Evolutionary conservation across 1,284 basidiomycete genomes (phyloP), one percentile per base, ranked within the genome.

Genomic region (Heterobasidion irregulare): DNA sequence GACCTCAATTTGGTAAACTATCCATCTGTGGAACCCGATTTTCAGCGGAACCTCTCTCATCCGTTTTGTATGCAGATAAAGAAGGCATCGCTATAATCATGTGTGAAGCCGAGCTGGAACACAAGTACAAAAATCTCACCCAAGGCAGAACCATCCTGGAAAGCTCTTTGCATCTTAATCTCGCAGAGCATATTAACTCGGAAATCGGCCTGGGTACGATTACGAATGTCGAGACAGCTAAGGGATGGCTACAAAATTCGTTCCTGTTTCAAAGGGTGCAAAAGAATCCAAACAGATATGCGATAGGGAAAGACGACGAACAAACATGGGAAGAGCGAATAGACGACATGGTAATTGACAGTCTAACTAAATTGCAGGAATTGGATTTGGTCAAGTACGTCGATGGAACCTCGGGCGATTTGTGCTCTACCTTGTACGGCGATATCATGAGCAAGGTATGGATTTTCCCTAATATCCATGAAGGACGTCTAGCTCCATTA

Each of bases 151-250:
- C 87, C 0, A 71, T 86, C 26, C 75, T 96, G 43, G 94, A 96
- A 69, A 94, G 90, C 66, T 87, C 80, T 59, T 77, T 96, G 34
- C 94, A 97, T 67, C 72, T 75, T 53, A 89, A 91, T 64, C 79
- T 98, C 9, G 75, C 84, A 1, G 94, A 97, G 66, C 92, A 97
- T 66, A 72, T 98, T 63, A 97, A 97, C 65, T 94, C 92, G 2
- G 95, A 98, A 71, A 88, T 97, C 53, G 86, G 86, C 0, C 77
- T 97, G 8, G 81, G 84, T 2, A 94, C 92, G 0, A 93, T 96
- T 62, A 80, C 74, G 2, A 76, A 78, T 59, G 61, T 89, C 4
- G 68, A 75, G 2, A 80, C 79, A 5, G 94, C 92, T 1, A 88
- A 83, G 63, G 73, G 77, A 10, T 97, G 94, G 94, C 72, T 94